Evolutionary conservation across 805 yeast genomes (phyloP).

Genomic region (Candida parachauliodes): DNA sequence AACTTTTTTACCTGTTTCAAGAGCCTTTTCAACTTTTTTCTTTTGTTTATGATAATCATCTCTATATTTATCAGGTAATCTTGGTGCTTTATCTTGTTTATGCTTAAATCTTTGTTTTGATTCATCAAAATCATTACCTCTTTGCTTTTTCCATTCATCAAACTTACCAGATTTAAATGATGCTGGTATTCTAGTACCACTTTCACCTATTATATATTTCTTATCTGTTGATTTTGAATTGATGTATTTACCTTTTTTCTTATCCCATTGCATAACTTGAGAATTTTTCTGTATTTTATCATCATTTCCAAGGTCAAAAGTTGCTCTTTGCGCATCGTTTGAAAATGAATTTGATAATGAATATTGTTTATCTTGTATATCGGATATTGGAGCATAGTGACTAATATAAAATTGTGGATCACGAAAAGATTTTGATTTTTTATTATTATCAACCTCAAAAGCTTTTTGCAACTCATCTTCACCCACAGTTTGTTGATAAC

Average conservation of each 20-base stretch:
- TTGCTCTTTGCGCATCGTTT: constrained; percentile 78
- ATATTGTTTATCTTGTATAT: constrained; percentile 76
- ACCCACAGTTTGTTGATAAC: constrained; percentile 33
- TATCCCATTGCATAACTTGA: constrained; percentile 88
- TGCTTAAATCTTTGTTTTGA: constrained; percentile 59
- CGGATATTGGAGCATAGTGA: constrained; percentile 81
- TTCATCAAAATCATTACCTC: constrained; percentile 46
- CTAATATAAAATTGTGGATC: constrained; percentile 81
- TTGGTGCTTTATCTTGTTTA: constrained; percentile 73
- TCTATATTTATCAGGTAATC: constrained; percentile 83
- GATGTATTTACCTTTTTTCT: constrained; percentile 84
- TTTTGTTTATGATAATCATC: constrained; percentile 82
- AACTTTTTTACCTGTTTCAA: constrained; percentile 67
- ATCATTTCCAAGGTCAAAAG: constrained; percentile 78
- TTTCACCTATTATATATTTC: constrained; percentile 90
- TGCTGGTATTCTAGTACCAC: constrained; percentile 91
- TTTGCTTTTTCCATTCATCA: constrained; percentile 84
- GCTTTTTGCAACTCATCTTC: constrained; percentile 46
- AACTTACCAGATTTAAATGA: constrained; percentile 85
- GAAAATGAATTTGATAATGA: constrained; percentile 55
- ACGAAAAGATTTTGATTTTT: constrained; percentile 48
- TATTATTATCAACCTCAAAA: constrained; percentile 50
- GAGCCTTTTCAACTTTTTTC: constrained; percentile 76
- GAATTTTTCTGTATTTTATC: constrained; percentile 69
- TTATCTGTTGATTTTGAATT: constrained; percentile 75